Percentiles rank a stretch among this genome's conserved stretches.
Conservation (phyloP, 1,284 basidiomycete species). For the Apiotrichum domesticum region DNA sequence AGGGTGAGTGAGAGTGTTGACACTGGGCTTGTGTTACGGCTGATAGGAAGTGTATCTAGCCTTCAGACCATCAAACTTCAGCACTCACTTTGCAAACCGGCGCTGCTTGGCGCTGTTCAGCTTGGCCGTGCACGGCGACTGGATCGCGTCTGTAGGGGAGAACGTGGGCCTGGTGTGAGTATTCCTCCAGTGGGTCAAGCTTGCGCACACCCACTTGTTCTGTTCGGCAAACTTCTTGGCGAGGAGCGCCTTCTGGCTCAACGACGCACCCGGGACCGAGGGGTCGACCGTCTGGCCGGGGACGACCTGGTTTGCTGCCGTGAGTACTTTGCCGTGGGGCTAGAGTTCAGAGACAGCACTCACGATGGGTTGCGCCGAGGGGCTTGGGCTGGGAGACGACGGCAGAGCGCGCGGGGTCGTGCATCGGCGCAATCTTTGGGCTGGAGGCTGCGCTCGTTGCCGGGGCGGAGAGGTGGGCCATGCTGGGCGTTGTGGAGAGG, state of each 20-base stretch:
- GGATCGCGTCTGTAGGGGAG: slow-evolving; percentile 86
- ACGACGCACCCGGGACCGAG: slow-evolving; percentile 32
- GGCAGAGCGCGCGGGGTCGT: slow-evolving; percentile 73
- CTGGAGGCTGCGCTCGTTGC: neutral
- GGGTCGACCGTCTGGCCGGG: slow-evolving; percentile 40
- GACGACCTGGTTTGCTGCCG: slow-evolving; percentile 41
- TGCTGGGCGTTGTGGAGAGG: no score
- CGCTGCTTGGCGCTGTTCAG: slow-evolving; percentile 82
- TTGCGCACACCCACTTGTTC: slow-evolving; percentile 56
- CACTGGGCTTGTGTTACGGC: no score
- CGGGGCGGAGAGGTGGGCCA: neutral
- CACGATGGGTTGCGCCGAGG: slow-evolving; percentile 57
- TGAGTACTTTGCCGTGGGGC: neutral
- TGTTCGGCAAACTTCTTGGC: slow-evolving; percentile 85
- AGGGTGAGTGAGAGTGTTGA: no score
- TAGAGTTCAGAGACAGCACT: slow-evolving; percentile 16
- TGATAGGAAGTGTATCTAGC: no score
- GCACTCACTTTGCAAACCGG: slow-evolving; percentile 74
- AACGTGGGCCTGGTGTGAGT: slow-evolving; percentile 59
- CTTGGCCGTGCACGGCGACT: slow-evolving; percentile 87
- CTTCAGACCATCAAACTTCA: no score
- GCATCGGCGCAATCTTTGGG: slow-evolving; percentile 62
- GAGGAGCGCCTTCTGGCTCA: slow-evolving; percentile 78
- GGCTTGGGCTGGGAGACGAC: slow-evolving; percentile 69
- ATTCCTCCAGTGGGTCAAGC: neutral